These are phyloP conservation scores for Aspergillus proliferans DNA, from an alignment of 2,329 filamentous ascomycete genomes.

Conservation along the genomic window DNA sequence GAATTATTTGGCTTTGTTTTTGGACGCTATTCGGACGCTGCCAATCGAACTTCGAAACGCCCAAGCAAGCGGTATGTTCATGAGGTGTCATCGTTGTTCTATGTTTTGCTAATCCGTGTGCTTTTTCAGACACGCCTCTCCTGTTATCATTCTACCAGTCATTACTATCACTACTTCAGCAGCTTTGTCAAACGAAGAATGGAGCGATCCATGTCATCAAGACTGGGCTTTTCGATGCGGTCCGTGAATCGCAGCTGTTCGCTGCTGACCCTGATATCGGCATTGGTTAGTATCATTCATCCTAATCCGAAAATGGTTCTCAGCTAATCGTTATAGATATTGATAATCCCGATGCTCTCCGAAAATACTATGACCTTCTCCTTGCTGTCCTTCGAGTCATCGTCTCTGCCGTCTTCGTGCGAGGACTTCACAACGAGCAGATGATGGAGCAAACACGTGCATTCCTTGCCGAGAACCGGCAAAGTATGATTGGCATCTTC, in stretches of 20 bases:
- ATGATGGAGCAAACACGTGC: slow-evolving; percentile 65
- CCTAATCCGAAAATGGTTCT: background rate
- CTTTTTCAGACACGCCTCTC: slow-evolving; percentile 44
- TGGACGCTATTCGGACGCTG: slow-evolving; percentile 77
- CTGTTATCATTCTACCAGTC: slow-evolving; percentile 62
- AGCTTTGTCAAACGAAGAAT: slow-evolving; percentile 74
- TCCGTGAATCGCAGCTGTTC: slow-evolving; percentile 81
- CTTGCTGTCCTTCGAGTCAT: slow-evolving; percentile 75
- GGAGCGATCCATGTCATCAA: slow-evolving; percentile 85
- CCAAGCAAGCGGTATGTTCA: slow-evolving; percentile 48
- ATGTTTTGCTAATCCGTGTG: slow-evolving; percentile 1
- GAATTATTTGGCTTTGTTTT: slow-evolving; percentile 84
- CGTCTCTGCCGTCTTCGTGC: slow-evolving; percentile 70
- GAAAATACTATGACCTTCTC: slow-evolving; percentile 78
- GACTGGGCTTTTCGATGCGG: slow-evolving; percentile 74
- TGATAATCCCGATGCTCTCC: slow-evolving; percentile 62
- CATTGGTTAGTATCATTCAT: slow-evolving; percentile 45
- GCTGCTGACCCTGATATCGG: slow-evolving; percentile 87
- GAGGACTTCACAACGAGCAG: slow-evolving; percentile 72
- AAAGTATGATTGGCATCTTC: slow-evolving; percentile 79
- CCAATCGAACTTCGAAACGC: slow-evolving; percentile 63
- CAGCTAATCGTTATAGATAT: slow-evolving; percentile 45
- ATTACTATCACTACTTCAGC: slow-evolving; percentile 73
- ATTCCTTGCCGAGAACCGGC: slow-evolving; percentile 77
- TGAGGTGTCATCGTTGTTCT: background rate